Evolutionary conservation across 352 stramenopile species (phyloP).

Genomic region (Pythium phragmitis): DNA sequence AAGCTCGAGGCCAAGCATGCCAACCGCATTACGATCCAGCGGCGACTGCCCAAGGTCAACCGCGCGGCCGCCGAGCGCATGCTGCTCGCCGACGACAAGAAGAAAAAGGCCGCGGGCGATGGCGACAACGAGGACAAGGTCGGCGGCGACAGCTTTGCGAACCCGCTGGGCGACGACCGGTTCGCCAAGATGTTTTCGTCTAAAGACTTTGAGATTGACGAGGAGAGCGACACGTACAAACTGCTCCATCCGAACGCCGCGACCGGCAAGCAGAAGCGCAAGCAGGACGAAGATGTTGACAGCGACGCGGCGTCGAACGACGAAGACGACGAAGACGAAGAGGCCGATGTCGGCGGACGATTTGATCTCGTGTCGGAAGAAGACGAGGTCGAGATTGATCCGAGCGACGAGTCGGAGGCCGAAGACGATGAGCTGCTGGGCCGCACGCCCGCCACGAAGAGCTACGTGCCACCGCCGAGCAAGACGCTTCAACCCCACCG

Average conservation of each 20-base stretch:
- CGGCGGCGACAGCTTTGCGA: slow-evolving; percentile 44
- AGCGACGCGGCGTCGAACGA: slow-evolving; percentile 82
- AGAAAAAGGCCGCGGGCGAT: slow-evolving; percentile 41
- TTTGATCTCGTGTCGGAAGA: slow-evolving; percentile 75
- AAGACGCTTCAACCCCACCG: slow-evolving; percentile 9
- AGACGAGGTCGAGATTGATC: slow-evolving; percentile 49
- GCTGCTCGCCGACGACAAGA: slow-evolving; percentile 70
- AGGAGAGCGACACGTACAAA: slow-evolving; percentile 95
- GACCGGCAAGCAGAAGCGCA: slow-evolving; percentile 42
- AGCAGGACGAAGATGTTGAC: slow-evolving; percentile 89
- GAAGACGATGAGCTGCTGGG: slow-evolving; percentile 41
- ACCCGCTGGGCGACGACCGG: slow-evolving; percentile 94
- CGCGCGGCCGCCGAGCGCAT: slow-evolving; percentile 84
- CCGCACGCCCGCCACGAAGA: slow-evolving; percentile 23
- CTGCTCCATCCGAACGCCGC: slow-evolving; percentile 93
- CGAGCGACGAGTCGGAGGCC: slow-evolving; percentile 69
- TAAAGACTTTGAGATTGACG: slow-evolving; percentile 97
- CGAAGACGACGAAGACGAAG: slow-evolving; percentile 55
- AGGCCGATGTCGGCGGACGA: slow-evolving; percentile 45
- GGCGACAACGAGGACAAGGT: slow-evolving; percentile 26
- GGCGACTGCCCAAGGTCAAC: slow-evolving; percentile 90
- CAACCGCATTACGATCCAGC: slow-evolving; percentile 90
- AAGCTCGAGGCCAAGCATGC: slow-evolving; percentile 88
- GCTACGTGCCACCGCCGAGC: slow-evolving; percentile 2
- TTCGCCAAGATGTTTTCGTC: slow-evolving; percentile 98